phyloP scores from a whole-genome alignment of 1,139 yeast genomes.

The Candida glucosophila region DNA sequence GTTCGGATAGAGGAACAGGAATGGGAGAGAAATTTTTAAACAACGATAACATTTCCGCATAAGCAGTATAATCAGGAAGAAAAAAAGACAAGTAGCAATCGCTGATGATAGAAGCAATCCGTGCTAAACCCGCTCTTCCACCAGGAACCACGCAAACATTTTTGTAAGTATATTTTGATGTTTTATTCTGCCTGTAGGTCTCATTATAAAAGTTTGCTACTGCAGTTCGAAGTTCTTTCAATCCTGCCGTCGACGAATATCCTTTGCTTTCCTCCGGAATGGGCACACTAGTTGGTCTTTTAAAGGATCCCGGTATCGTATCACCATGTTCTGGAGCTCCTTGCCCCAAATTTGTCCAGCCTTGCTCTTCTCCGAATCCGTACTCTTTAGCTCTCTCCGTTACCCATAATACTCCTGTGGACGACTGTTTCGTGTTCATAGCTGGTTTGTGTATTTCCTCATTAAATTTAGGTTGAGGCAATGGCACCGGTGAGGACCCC shows the following conservation, averaged over 20 bases:
- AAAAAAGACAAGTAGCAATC: slow-evolving; percentile 59
- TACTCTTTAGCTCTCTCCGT: slow-evolving; percentile 58
- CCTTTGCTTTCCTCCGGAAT: slow-evolving; percentile 49
- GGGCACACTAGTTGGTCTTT: slow-evolving; percentile 45
- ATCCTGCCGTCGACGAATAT: slow-evolving; percentile 61
- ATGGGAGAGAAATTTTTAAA: slow-evolving; percentile 63
- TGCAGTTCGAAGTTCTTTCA: slow-evolving; percentile 49
- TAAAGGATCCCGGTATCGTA: slow-evolving; percentile 51
- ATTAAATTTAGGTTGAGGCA: slow-evolving; percentile 40
- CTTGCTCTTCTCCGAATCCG: slow-evolving; percentile 41
- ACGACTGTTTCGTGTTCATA: slow-evolving; percentile 51
- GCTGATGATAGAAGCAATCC: slow-evolving; percentile 57
- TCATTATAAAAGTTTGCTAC: slow-evolving; percentile 56
- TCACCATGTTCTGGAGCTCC: slow-evolving; percentile 69
- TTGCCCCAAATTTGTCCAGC: slow-evolving; percentile 63
- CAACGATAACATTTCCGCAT: slow-evolving; percentile 62
- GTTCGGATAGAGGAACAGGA: slow-evolving; percentile 56
- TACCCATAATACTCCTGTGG: slow-evolving; percentile 66
- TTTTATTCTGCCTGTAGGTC: slow-evolving; percentile 42
- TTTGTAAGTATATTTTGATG: slow-evolving; percentile 53
- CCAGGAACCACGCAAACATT: slow-evolving; percentile 66
- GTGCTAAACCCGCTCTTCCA: slow-evolving; percentile 60
- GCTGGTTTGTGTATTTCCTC: slow-evolving; percentile 50
- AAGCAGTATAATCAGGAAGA: slow-evolving; percentile 63
- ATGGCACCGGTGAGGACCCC: slow-evolving; percentile 41